These are phyloP conservation scores for Clarireedia monteithiana DNA, from an alignment of 2,329 filamentous ascomycete genomes.

Conservation along the genomic window DNA sequence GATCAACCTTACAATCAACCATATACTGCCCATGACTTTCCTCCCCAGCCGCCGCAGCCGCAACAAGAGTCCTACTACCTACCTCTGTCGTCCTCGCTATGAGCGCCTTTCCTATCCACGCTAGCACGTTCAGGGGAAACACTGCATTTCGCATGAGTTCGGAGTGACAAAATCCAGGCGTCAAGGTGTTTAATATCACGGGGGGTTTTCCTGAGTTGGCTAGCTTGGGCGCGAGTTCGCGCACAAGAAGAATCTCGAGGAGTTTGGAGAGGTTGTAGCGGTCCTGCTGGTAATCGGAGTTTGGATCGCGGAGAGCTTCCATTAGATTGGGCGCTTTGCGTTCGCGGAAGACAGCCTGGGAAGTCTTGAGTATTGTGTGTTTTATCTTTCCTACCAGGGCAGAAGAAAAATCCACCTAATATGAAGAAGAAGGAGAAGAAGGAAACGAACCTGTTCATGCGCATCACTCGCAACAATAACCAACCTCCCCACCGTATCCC, in stretches of 20 bases:
- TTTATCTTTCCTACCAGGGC: too few relatives aligned
- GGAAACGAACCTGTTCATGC: conserved; percentile 19
- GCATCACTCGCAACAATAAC: conserved; percentile 23
- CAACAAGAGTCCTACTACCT: conserved; percentile 30
- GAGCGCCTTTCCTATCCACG: conserved; percentile 20
- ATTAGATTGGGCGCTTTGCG: conserved; percentile 17
- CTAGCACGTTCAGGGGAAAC: conserved; percentile 20
- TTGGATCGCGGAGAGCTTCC: conserved; percentile 12
- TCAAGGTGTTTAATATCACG: conserved; percentile 30
- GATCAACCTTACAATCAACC: conserved; percentile 20
- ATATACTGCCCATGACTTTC: conserved; percentile 28
- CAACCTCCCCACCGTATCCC: conserved; percentile 16
- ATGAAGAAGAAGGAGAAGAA: background rate
- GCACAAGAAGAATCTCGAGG: conserved; percentile 27
- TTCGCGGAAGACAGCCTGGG: conserved; percentile 24
- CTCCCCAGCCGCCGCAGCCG: conserved; percentile 24
- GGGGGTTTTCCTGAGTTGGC: conserved; percentile 18
- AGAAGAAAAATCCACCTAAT: background rate
- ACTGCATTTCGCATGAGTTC: conserved; percentile 27
- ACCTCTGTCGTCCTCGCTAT: conserved; percentile 28
- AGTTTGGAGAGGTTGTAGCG: conserved; percentile 32
- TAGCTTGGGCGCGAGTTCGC: conserved; percentile 26
- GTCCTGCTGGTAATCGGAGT: conserved; percentile 19
- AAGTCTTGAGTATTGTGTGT: background rate
- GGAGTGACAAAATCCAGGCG: conserved; percentile 30